Conservation (phyloP, 2,329 filamentous ascomycete genomes). For the Nakataea oryzae region DNA sequence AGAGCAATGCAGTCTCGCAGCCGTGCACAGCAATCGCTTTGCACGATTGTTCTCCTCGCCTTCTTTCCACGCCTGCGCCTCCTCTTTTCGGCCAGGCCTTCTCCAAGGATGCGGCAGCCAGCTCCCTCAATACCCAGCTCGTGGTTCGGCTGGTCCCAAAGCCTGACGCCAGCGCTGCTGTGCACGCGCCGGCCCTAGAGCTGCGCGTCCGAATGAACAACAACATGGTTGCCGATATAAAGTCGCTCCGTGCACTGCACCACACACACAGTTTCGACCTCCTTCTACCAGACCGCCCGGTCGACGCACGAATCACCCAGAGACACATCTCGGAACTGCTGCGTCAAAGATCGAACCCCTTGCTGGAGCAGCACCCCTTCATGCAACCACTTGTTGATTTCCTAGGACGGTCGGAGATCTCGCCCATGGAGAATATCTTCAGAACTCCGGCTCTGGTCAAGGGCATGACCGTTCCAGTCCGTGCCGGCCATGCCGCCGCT, state of each 20-base stretch:
- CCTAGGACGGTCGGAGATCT: constrained; percentile 31
- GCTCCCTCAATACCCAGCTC: constrained; percentile 20
- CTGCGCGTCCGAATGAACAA: constrained; percentile 23
- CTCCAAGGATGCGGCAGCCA: constrained; percentile 18
- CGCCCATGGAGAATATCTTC: constrained; percentile 37
- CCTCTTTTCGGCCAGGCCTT: constrained; percentile 34
- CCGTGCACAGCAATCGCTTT: neutral
- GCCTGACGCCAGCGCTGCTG: constrained; percentile 9
- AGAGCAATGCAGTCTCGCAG: neutral
- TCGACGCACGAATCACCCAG: constrained; percentile 38
- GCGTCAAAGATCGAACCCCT: constrained; percentile 7
- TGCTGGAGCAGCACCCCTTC: constrained; percentile 9
- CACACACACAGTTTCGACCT: constrained; percentile 28
- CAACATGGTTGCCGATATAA: constrained; percentile 17
- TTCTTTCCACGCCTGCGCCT: constrained; percentile 33
- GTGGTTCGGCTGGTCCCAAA: constrained; percentile 36
- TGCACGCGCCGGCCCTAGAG: constrained; percentile 21
- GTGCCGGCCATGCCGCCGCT: constrained; percentile 3
- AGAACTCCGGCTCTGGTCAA: constrained; percentile 25
- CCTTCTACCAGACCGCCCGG: constrained; percentile 30
- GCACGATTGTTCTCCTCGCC: constrained; percentile 6
- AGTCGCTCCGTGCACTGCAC: constrained; percentile 26
- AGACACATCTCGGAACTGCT: constrained; percentile 19
- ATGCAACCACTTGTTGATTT: constrained; percentile 30
- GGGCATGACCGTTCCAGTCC: constrained; percentile 13